Evolutionary conservation across 2,329 filamentous ascomycete species (phyloP).

Genomic region (Clonostachys rhizophaga): DNA sequence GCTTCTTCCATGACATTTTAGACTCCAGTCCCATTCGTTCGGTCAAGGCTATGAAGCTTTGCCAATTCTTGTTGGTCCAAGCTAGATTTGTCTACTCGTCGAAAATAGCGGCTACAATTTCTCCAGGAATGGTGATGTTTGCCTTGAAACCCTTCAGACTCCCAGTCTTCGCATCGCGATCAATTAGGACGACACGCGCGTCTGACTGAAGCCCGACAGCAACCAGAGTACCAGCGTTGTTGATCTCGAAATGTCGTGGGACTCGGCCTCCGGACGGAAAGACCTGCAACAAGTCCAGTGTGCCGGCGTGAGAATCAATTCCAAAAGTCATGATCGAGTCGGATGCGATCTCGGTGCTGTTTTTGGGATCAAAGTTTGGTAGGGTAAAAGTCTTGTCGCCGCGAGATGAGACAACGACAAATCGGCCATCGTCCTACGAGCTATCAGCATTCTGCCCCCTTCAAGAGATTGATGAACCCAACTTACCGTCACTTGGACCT

Average conservation of each 20-base stretch:
- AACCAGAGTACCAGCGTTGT: slow-evolving; percentile 56
- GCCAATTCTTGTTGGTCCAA: too few species aligned
- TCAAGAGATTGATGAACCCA: background rate
- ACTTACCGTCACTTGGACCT: slow-evolving; percentile 54
- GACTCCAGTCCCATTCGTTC: too few species aligned
- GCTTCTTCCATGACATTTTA: too few species aligned
- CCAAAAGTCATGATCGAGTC: slow-evolving; percentile 62
- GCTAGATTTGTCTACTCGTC: slow-evolving; percentile 19
- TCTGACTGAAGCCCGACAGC: slow-evolving; percentile 63
- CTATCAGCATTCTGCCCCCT: background rate
- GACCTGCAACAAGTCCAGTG: slow-evolving; percentile 49
- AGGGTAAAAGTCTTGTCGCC: slow-evolving; percentile 51
- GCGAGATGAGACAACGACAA: slow-evolving; percentile 65
- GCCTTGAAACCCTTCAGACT: slow-evolving; percentile 42
- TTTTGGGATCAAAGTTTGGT: slow-evolving; percentile 33
- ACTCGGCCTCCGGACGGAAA: slow-evolving; percentile 57
- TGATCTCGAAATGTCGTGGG: slow-evolving; percentile 66
- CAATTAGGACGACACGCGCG: slow-evolving; percentile 55
- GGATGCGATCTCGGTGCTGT: slow-evolving; percentile 42
- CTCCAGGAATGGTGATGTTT: slow-evolving; percentile 32
- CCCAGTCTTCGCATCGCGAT: slow-evolving; percentile 55
- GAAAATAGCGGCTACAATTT: slow-evolving; percentile 42
- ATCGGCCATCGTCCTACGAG: slow-evolving; percentile 50
- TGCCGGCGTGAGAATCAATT: slow-evolving; percentile 49
- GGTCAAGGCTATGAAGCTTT: too few species aligned